Evolutionary conservation across 768 basidiomycete genomes (phyloP), one percentile per base, ranked within the genome.

Genomic region (Hygrophorus pudorinus): DNA sequence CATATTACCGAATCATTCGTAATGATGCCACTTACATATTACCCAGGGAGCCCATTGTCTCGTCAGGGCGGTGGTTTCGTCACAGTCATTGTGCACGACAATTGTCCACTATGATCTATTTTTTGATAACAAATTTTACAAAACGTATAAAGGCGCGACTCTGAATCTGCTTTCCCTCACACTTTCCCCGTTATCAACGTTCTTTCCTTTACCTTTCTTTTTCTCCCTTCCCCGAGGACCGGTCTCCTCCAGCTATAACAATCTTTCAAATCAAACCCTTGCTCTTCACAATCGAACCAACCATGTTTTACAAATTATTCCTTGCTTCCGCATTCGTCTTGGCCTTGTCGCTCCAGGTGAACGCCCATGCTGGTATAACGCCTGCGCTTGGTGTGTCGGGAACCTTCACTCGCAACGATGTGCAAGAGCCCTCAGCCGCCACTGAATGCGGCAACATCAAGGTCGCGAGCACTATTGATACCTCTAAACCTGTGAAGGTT

Each of bases 401-500:
- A 14, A 53, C 54, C 0, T 59, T 60, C 12, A 47, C 47, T 21
- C 57, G 65, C 14, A 55, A 50, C 11, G 59, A 70, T 40, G 66
- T 65, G 35, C 61, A 59, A 51, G 49, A 59, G 6, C 64, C 64
- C 1, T 64, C 56, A 39, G 55, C 45, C 5, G 51, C 47, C 11
- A 53, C 50, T 24, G 65, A 66, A 0, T 77, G 75, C 51, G 75
- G 75, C 30, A 61, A 53, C 1, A 56, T 65, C 29, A 61, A 69
- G 55, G 60, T 75, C 38, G 64, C 68, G 16, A 44, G 57, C 14
- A 62, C 56, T 37, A 47, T 76, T 45, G 65, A 65, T 43, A 55
- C 59, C 8, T 65, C 72, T 3, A 64, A 61, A 3, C 59, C 61
- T 6, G 60, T 67, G 9, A 49, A 53, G n/a, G 65, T 63, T 13